These are phyloP conservation scores for Suhomyces atakaporum DNA, from an alignment of 1,139 yeast genomes.

Conservation along the genomic window DNA sequence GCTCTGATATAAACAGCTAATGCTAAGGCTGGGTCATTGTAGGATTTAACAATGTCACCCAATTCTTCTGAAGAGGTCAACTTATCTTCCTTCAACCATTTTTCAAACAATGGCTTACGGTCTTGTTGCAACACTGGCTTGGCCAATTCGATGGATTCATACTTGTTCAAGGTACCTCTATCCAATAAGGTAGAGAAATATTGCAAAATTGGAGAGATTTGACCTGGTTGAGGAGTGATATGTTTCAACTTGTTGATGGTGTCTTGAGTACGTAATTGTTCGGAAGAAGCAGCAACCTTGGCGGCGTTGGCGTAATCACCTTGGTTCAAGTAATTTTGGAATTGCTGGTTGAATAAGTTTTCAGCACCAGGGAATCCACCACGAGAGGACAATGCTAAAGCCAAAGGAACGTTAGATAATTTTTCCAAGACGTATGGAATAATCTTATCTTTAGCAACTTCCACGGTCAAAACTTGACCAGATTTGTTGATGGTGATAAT, in stretches of 20 bases:
- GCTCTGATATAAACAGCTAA: conserved; percentile 90
- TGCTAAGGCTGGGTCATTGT: conserved; percentile 76
- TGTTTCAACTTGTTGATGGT: conserved; percentile 91
- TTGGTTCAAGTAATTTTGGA: conserved; percentile 76
- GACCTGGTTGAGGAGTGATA: conserved; percentile 94
- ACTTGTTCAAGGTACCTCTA: conserved; percentile 88
- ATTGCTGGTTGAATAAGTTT: conserved; percentile 85
- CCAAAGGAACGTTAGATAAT: conserved; percentile 82
- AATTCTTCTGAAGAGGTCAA: conserved; percentile 92
- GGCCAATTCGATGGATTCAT: conserved; percentile 93
- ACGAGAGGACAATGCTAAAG: conserved; percentile 86
- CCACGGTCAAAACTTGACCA: conserved; percentile 94
- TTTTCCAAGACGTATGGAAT: conserved; percentile 89
- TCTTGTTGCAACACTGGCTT: conserved; percentile 95
- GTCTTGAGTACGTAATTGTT: conserved; percentile 90
- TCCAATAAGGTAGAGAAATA: conserved; percentile 91
- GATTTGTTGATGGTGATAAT: conserved; percentile 90
- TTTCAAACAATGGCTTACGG: conserved; percentile 90
- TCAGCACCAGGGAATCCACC: conserved; percentile 99
- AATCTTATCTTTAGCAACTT: conserved; percentile 79
- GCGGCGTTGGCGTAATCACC: conserved; percentile 95
- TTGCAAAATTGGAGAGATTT: conserved; percentile 89
- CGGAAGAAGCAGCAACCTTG: conserved; percentile 94
- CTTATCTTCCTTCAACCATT: conserved; percentile 95
- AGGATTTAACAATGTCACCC: conserved; percentile 93